Base-by-base conservation (phyloP, 495 filamentous ascomycete species). In the Xylaria nigripes region DNA sequence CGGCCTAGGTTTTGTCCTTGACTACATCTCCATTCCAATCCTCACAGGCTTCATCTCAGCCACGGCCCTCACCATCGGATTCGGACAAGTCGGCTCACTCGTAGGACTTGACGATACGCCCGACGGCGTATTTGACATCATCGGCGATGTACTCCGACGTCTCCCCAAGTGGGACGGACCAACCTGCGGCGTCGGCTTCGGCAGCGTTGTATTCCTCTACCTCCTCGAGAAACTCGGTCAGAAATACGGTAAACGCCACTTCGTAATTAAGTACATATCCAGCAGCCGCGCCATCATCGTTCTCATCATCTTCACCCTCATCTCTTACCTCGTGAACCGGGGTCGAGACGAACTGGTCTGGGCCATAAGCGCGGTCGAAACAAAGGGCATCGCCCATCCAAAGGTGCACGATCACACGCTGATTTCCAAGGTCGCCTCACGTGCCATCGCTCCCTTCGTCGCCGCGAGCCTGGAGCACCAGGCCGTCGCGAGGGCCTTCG, bases 31-130 rank as follows among this genome's bases (percentile, higher is more conserved):
- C 1, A 65, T 74, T 7, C 76, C 75, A 21, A 67, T 78, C 34
- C 69, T 79, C 4, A 73, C 61, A 42, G 76, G 76, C 40, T 77
- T 77, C 67, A 75, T 79, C 55, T 73, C 73, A 0, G 76, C 73
- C 3, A 72, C 72, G 1, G 76, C 74, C 32, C 68, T 79, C 55
- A 75, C 69, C 18, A 78, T 76, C 60, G 71, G 71, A 3, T 63
- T 76, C 54, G 70, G 69, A 34, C 76, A 77, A 57, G 68, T 79
- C 47, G 66, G 53, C 27, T 69, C 68, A 5, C 65, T 79, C 5
- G 66, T 79, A 13, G 75, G 76, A 19, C 71, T 74, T 22, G 60
- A 56, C 36, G 63, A 67, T 38, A 66, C 73, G 1, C 67, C 70
- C 3, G 66, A 66, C 42, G 67, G 66, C n/a, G 69, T 70, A 6